Evolutionary conservation across 352 stramenopile species (phyloP), one percentile per base, ranked within the genome.

Genomic region (Phytophthora pistaciae): DNA sequence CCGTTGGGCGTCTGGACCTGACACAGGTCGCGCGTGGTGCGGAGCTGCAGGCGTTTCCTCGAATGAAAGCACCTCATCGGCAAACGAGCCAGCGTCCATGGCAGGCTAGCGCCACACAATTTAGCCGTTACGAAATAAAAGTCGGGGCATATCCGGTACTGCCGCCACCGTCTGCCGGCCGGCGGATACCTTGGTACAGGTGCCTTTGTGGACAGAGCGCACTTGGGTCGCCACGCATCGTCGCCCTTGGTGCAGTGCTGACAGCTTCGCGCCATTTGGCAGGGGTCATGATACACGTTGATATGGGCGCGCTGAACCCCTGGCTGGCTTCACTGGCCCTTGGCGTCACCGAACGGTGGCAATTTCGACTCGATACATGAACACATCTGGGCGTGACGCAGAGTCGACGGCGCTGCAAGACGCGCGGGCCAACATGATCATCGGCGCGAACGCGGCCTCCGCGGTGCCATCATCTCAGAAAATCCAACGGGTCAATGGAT

Each of bases 401-500:
- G 46, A 53, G 46, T 10, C 20, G 46, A 53, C 46, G 18, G 8
- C 9, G 44, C 8, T 52, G 44, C 44, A 52, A 27, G 44, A 52
- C 44, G 46, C 46, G 20, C 46, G 46, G 46, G 8, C 5, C 46
- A 53, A n/a, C 20, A 27, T 27, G 46, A 53, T 53, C n/a, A 25
- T 27, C 20, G n/a, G 49, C 49, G 25, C 25, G 9, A 36, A 52
- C 46, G 67, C 46, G 29, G 68, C 40, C 21, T 25, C 7, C 10
- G 16, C 20, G 7, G 40, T 33, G 49, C 18, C 38, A 71, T 71
- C 40, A 77, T 77, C 64, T 29, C 58, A 69, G 64, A 77, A 77
- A 77, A 77, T 77, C 69, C 69, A 77, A 36, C 56, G 14, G 18
- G 2, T 21, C 14, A 27, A 63, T 76, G 69, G 69, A 77, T 76